Evolutionary conservation across 2,329 filamentous ascomycete species (phyloP), one percentile per base, ranked within the genome.

Genomic region (Beauveria australis): DNA sequence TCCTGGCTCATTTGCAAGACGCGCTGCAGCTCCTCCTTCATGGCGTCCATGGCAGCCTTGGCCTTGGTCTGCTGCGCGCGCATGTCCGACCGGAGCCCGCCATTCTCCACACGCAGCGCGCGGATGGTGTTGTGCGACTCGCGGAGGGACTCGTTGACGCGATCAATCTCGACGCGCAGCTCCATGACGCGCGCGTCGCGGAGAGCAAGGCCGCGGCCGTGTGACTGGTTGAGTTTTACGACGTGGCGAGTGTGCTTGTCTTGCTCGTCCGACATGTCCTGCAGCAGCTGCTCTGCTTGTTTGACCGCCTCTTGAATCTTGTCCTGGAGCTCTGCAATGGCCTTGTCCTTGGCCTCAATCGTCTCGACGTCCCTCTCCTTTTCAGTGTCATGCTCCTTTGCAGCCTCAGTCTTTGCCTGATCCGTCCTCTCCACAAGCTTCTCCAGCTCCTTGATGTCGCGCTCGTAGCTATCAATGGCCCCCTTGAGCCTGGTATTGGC

Each of bases 391-490:
- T 74, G 69, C 9, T 67, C 67, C 1, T 72, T 68, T 3, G 69
- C 64, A 0, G 70, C 69, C 1, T 71, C 69, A 1, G 69, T 67
- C 5, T 71, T 68, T 2, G 74, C 70, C 0, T 62, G 57, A 63
- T 86, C 82, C 60, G 85, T 70, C 5, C 71, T 68, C 62, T 76
- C 72, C 22, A 84, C 79, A 0, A 84, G 73, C 1, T 61, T 66
- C 68, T 86, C 82, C 0, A 87, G 75, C 67, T 82, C 79, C 0
- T 70, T 66, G 0, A 86, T 75, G 62, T 86, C 84, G 4, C 78
- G 75, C 9, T 78, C 69, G 66, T 86, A 86, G 1, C 75, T 75
- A 22, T 79, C 78, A 0, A 82, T 74, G 0, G 82, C 81, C 16
- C 75, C 74, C 67, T 78, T 78, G 18, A 86, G 75, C 2, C 81